Evolutionary conservation across 129 eudicot species (phyloP).

Genomic region (Rutidosis leptorrhynchoides): DNA sequence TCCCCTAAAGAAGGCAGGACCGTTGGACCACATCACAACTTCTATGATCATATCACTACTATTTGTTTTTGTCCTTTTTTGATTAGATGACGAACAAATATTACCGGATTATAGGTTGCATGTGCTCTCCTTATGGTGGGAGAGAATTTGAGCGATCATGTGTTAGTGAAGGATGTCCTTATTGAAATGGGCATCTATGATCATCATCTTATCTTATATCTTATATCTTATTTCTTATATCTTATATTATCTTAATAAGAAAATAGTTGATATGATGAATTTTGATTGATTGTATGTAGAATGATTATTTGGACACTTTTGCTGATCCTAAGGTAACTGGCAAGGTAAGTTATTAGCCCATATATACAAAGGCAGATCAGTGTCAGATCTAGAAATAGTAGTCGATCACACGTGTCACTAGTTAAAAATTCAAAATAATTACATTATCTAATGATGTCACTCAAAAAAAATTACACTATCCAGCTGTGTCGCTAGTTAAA

Average conservation of each 20-base stretch:
- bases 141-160: slow-evolving; percentile 56
- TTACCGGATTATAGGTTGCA: slow-evolving; percentile 43
- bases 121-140: slow-evolving; percentile 68
- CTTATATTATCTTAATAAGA: not conserved
- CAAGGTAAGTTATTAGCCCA: slow-evolving; percentile 63
- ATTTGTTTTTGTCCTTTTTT: not conserved
- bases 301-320: slow-evolving; percentile 69
- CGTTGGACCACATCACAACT: too few relatives aligned
- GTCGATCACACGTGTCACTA: not conserved
- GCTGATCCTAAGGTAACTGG: slow-evolving; percentile 69
- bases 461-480: too few relatives aligned
- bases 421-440: too few relatives aligned
- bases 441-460: too few relatives aligned
- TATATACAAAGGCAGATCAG: too few relatives aligned
- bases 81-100: not conserved
- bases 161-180: slow-evolving; percentile 50
- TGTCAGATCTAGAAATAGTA: too few relatives aligned
- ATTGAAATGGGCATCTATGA: slow-evolving; percentile 71
- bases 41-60: too few relatives aligned
- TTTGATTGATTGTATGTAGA: slow-evolving; percentile 44
- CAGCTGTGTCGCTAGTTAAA: too few relatives aligned
- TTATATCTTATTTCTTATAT: too few relatives aligned
- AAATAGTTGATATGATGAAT: not conserved
- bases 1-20: too few relatives aligned
- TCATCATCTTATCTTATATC: too few relatives aligned